phyloP scores from a whole-genome alignment of 306 rosid genomes.

The Acacia melanoxylon region DNA sequence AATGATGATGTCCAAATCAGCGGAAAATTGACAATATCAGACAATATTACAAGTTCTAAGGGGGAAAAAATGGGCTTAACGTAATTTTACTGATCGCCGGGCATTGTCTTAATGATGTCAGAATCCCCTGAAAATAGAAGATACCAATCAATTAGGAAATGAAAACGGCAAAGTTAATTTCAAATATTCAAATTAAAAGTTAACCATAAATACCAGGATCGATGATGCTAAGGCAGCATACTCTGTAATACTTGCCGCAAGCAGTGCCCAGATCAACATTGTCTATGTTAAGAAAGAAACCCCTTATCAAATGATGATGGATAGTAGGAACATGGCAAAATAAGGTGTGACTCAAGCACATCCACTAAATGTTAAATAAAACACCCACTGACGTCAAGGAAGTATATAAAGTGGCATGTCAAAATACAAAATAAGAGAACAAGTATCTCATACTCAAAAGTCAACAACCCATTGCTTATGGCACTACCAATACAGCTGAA shows the following conservation, averaged over 20 bases:
- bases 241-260: slow-evolving; percentile 83
- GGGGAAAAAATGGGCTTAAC: not conserved
- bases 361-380: not conserved
- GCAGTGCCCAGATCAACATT: slow-evolving; percentile 85
- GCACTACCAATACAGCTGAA: too few species aligned
- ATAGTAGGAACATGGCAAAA: not conserved
- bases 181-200: not conserved
- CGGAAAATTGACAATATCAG: slow-evolving; percentile 23
- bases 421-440: not conserved
- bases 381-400: not conserved
- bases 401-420: not conserved
- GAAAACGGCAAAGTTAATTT: not conserved
- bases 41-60: slow-evolving; percentile 9
- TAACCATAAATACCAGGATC: slow-evolving; percentile 60
- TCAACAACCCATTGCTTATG: not conserved
- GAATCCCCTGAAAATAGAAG: slow-evolving; percentile 52
- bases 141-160: not conserved
- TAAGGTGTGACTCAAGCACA: not conserved
- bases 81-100: slow-evolving; percentile 38
- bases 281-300: slow-evolving; percentile 36
- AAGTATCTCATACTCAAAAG: not conserved
- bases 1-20: not conserved
- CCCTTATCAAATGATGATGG: not conserved
- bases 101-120: slow-evolving; percentile 47
- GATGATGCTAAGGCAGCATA: slow-evolving; percentile 81